phyloP scores from a whole-genome alignment of 192 early-diverging fungal genomes.

The Coemansia sp. region DNA sequence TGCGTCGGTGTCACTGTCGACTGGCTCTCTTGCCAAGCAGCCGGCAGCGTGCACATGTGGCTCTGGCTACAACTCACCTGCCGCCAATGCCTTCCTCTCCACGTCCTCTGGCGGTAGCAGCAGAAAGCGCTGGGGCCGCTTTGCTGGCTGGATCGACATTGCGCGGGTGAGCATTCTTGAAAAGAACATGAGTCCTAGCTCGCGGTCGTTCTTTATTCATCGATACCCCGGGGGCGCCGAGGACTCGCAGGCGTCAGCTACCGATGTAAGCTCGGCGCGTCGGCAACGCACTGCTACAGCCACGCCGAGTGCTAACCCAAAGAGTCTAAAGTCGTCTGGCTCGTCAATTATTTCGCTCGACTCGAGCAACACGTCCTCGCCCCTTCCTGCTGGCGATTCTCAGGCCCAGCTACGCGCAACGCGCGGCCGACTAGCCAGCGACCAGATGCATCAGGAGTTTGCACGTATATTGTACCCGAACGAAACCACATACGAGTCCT shows the following conservation, averaged over 20 bases:
- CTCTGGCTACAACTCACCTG: constrained; percentile 7
- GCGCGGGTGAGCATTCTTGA: constrained; percentile 49
- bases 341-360: constrained; percentile 49
- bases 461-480: constrained; percentile 47
- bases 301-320: constrained; percentile 11
- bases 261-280: background rate
- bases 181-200: constrained; percentile 39
- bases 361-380: constrained; percentile 24
- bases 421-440: constrained; percentile 3
- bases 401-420: constrained; percentile 5
- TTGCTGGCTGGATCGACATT: constrained; percentile 53
- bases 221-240: constrained; percentile 28
- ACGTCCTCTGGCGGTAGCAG: constrained; percentile 30
- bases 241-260: constrained; percentile 7
- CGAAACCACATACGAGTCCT: constrained; percentile 52
- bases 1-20: background rate
- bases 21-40: background rate
- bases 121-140: constrained; percentile 50
- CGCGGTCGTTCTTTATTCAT: constrained; percentile 50
- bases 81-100: constrained; percentile 39
- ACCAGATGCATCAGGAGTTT: constrained; percentile 46
- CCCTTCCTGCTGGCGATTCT: constrained; percentile 7
- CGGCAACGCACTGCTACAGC: constrained; percentile 25
- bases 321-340: constrained; percentile 30
- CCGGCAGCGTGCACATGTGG: constrained; percentile 11